Percentiles rank a stretch among this genome's conserved stretches.
These are phyloP conservation scores for Phaeophleospora eucalypticola DNA, from an alignment of 2,329 filamentous ascomycete genomes.

Conservation along the genomic window DNA sequence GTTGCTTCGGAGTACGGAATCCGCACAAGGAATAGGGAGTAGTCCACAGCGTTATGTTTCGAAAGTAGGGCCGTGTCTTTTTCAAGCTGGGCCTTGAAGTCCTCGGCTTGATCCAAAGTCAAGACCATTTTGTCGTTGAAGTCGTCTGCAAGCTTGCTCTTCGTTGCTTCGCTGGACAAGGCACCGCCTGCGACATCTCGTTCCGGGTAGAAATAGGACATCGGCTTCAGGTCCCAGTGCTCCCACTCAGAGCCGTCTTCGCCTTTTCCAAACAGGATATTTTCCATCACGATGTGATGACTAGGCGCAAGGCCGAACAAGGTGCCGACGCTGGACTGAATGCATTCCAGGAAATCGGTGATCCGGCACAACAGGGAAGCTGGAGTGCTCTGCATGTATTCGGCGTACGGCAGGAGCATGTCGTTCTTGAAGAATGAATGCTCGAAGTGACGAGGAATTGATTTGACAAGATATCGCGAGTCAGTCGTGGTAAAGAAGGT, in stretches of 20 bases:
- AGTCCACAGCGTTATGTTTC: conserved; percentile 65
- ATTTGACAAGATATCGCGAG: conserved; percentile 66
- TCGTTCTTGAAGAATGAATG: conserved; percentile 66
- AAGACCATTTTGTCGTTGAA: conserved; percentile 64
- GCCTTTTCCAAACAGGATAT: conserved; percentile 60
- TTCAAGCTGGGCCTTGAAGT: conserved; percentile 53
- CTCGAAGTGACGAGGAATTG: conserved; percentile 65
- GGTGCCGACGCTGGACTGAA: conserved; percentile 55
- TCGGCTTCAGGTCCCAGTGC: conserved; percentile 70
- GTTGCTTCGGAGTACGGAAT: conserved; percentile 36
- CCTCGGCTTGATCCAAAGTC: conserved; percentile 50
- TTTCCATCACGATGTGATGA: conserved; percentile 76
- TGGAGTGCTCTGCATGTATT: conserved; percentile 59
- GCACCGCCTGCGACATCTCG: conserved; percentile 63
- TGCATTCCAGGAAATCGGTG: conserved; percentile 62
- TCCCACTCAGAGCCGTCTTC: conserved; percentile 55
- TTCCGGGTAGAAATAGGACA: conserved; percentile 71
- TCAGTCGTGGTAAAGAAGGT: conserved; percentile 69
- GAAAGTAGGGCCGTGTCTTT: conserved; percentile 62
- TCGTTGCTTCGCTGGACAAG: conserved; percentile 61
- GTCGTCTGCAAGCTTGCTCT: conserved; percentile 61
- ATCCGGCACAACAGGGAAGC: conserved; percentile 65
- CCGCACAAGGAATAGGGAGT: conserved; percentile 68
- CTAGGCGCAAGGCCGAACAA: conserved; percentile 59
- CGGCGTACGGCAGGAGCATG: conserved; percentile 60